Evolutionary conservation across 2,329 filamentous ascomycete genomes (phyloP).

Genomic region (Trichoderma harzianum): DNA sequence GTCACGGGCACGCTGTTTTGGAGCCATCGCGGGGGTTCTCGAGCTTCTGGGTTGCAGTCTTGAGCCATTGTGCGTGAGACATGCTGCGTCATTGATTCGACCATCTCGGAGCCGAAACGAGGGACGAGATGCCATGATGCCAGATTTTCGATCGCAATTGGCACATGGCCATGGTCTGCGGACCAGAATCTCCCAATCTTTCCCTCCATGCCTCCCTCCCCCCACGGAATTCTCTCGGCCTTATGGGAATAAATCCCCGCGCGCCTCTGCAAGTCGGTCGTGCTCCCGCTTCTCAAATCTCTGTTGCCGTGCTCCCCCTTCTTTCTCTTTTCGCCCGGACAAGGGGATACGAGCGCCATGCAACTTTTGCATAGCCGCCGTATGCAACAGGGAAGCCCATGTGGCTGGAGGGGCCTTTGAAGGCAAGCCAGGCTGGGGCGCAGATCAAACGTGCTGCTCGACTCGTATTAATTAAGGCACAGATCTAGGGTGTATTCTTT

Average conservation of each 20-base stretch:
- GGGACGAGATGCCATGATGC: background rate
- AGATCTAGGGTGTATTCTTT: background rate
- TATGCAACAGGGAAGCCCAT: conserved; percentile 15
- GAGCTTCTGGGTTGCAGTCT: background rate
- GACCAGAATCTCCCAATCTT: background rate
- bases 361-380: conserved; percentile 12
- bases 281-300: background rate
- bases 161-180: background rate
- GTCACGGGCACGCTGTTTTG: conserved; percentile 9
- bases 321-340: background rate
- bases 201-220: background rate
- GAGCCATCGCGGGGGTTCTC: background rate
- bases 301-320: background rate
- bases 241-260: background rate
- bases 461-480: conserved; percentile 18
- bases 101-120: background rate
- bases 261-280: background rate
- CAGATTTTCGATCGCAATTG: background rate
- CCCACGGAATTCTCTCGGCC: conserved; percentile 1
- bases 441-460: conserved; percentile 9
- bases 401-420: conserved; percentile 1
- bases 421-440: background rate
- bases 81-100: conserved; percentile 12
- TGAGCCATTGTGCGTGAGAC: background rate
- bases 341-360: conserved; percentile 6